Evolutionary conservation across 768 basidiomycete species (phyloP), one percentile per base, ranked within the genome.

Genomic region (Megacollybia marginata): DNA sequence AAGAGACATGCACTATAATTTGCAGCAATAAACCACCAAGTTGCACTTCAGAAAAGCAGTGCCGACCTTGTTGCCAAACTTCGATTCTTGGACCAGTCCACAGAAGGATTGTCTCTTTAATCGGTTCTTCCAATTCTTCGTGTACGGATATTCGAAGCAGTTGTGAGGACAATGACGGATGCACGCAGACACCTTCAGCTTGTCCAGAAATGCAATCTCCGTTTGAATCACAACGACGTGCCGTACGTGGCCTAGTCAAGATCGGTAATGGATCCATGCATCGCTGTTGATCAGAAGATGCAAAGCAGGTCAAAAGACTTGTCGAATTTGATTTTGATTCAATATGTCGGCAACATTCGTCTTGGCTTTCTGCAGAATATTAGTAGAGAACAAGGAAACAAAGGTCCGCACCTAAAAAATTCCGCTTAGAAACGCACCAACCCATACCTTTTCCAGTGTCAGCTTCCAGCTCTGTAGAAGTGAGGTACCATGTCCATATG

Each of bases 11-110:
- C 40, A 89, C 85, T 87, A 45, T 10, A 50, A 1, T 54, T 28
- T 28, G 6, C 23, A 28, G 23, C 23, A 28, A 28, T 28, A 28
- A 28, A 6, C n/a, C 23, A 28, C 4, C 23, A 6, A 28, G 6
- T 28, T 28, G 23, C 23, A 28, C n/a, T 28, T 28, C 23, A 28
- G 4, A 6, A n/a, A 28, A 28, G 23, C 6, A 33, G 45, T n/a
- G 59, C 69, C 28, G 54, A 83, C 86, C 80, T 72, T 85, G 74
- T 47, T 83, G 78, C 66, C 73, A 75, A 1, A 92, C 70, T 63
- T 90, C 88, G 15, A 56, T 57, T 9, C 65, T 66, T 5, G 86
- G 80, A 0, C 91, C 91, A 51, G 75, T 81, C 88, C 89, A 94
- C 2, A 92, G 60, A 4, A 92, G 63, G 1, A 80, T 68, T 36